These are phyloP conservation scores for Lachancea cidri DNA, from an alignment of 805 yeast genomes.

Conservation along the genomic window DNA sequence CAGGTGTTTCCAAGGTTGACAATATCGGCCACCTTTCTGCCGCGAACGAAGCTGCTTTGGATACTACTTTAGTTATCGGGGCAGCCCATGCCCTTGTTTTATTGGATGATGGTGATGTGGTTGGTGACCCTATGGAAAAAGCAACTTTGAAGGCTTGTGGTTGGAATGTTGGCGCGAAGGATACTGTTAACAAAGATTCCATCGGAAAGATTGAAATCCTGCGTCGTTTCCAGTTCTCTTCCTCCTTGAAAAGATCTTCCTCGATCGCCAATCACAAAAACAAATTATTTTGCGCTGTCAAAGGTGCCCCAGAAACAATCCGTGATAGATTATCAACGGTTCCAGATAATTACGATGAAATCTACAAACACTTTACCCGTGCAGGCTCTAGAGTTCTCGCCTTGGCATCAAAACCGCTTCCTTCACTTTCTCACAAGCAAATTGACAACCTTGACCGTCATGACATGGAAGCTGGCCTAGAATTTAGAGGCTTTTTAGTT, in stretches of 20 bases:
- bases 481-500: slow-evolving; percentile 88
- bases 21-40: slow-evolving; percentile 50
- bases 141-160: slow-evolving; percentile 85
- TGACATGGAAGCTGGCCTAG: slow-evolving; percentile 65
- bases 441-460: slow-evolving; percentile 64
- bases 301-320: slow-evolving; percentile 98
- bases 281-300: slow-evolving; percentile 71
- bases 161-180: slow-evolving; percentile 80
- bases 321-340: slow-evolving; percentile 64
- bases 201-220: slow-evolving; percentile 57
- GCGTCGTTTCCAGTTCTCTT: slow-evolving; percentile 95
- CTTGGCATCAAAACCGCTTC: slow-evolving; percentile 77
- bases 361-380: slow-evolving; percentile 86
- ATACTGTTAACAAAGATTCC: slow-evolving; percentile 49
- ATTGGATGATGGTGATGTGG: slow-evolving; percentile 93
- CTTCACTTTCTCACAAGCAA: slow-evolving; percentile 43
- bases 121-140: slow-evolving; percentile 99
- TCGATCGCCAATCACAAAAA: slow-evolving; percentile 60
- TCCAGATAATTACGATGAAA: slow-evolving; percentile 77
- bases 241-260: slow-evolving; percentile 93
- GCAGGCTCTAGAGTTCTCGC: slow-evolving; percentile 96
- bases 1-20: slow-evolving; percentile 56
- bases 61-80: slow-evolving; percentile 72
- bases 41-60: slow-evolving; percentile 59
- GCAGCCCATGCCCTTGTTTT: slow-evolving; percentile 95